Evolutionary conservation across 2,329 filamentous ascomycete genomes (phyloP).

Genomic region (Aspergillus sergii): DNA sequence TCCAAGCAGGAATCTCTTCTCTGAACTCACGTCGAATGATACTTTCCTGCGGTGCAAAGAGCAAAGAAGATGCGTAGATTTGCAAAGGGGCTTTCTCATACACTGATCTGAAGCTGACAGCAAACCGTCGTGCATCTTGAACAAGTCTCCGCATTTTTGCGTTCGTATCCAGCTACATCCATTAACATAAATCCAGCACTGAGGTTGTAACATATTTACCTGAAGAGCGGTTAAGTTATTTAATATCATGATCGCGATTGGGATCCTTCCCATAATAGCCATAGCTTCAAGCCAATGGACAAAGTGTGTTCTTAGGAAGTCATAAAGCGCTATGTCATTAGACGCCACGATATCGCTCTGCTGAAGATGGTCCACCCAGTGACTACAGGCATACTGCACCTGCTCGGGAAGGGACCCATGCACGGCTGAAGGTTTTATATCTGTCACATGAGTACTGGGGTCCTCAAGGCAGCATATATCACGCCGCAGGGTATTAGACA

Average conservation of each 20-base stretch:
- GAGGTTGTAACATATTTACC: background rate
- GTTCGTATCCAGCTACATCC: background rate
- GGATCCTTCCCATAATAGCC: background rate
- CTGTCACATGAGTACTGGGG: background rate
- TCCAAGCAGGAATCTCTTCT: background rate
- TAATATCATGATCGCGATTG: background rate
- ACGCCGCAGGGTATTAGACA: background rate
- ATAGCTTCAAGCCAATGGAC: constrained; percentile 10
- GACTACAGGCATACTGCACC: constrained; percentile 5
- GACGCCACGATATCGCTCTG: background rate
- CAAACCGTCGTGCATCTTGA: background rate
- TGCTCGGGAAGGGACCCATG: background rate
- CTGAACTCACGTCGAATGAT: background rate
- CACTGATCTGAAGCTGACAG: background rate
- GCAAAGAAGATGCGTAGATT: background rate
- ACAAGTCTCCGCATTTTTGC: background rate
- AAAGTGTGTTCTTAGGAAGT: constrained; percentile 2
- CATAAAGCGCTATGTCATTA: background rate
- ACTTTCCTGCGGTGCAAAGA: background rate
- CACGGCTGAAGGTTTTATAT: background rate
- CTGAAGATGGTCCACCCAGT: constrained; percentile 4
- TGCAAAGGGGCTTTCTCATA: constrained; percentile 5
- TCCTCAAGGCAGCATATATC: background rate
- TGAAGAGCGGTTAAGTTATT: background rate
- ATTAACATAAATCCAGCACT: background rate